Evolutionary conservation across 768 basidiomycete genomes (phyloP), one percentile per base, ranked within the genome.

Genomic region (Agaricus blazei): DNA sequence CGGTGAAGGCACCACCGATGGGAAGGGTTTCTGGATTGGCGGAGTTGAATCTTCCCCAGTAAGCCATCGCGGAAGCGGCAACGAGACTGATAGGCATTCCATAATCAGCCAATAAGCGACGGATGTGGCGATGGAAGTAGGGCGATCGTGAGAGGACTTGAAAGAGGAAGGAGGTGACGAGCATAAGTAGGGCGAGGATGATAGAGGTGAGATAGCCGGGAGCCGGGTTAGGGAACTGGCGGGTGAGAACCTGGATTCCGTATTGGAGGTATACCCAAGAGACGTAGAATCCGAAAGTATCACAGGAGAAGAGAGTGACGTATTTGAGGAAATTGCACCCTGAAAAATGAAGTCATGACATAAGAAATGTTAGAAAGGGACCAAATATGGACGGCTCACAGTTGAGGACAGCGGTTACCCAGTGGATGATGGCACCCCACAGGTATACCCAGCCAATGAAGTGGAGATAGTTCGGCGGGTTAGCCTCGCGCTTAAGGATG

Each of bases 231-330:
- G 66, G 48, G 48, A 93, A 83, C 63, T 93, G 89, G 40, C 89
- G 79, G 1, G 86, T 88, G 57, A 88, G 73, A 23, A 93, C 83
- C 70, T 94, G 93, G 12, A 92, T 81, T 31, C 92, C 92, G 59
- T 95, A 95, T 70, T 96, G 90, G 5, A 12, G 28, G 24, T 29
- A 29, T 1, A 90, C 90, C 82, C 88, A 93, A 15, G 89, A 87
- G 1, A 95, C 91, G 67, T 93, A 95, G 69, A 93, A 95, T 1
- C 93, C 92, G 62, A 94, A 95, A 0, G 90, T 93, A 60, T 95
- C 92, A 65, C 92, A 94, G 23, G 92, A 87, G 68, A 95, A 94
- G 6, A 90, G 75, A 0, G 93, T 94, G 26, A 94, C 91, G 61
- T 92, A 91, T 78, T 79, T 82, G 40, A 96, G 76, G 60, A 91